Percentiles rank a stretch among this genome's conserved stretches.
These are phyloP conservation scores for Cercospora sojina DNA, from an alignment of 2,329 filamentous ascomycete genomes.

Conservation along the genomic window DNA sequence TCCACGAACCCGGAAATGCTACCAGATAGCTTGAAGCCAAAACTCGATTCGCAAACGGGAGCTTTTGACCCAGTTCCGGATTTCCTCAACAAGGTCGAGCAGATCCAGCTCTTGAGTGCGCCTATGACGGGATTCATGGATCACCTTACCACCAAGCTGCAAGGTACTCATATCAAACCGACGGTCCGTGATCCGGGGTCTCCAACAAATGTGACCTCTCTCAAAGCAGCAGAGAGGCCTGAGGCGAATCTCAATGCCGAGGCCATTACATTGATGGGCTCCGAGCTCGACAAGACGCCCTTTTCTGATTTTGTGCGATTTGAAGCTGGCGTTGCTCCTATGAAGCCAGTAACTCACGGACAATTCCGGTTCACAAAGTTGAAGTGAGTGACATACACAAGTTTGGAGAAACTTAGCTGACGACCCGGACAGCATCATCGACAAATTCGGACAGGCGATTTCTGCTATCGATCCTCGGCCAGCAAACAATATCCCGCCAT, in stretches of 20 bases:
- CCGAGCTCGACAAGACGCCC: constrained; percentile 7
- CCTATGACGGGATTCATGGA: neutral
- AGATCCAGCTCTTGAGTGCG: neutral
- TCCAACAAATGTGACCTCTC: neutral
- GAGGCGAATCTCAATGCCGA: neutral
- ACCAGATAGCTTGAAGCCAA: neutral
- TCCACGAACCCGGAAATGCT: neutral
- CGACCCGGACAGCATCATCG: neutral
- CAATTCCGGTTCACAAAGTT: constrained; percentile 50
- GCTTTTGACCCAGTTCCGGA: neutral
- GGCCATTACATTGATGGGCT: constrained; percentile 8
- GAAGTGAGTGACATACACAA: constrained; percentile 9
- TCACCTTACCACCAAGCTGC: neutral
- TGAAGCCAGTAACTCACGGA: constrained; percentile 52
- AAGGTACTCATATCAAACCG: constrained; percentile 15
- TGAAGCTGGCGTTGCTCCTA: constrained; percentile 30
- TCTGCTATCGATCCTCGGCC: neutral
- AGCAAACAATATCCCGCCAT: constrained; percentile 38
- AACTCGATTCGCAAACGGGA: neutral
- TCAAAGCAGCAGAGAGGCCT: neutral
- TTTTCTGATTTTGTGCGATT: constrained; percentile 2
- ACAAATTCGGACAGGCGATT: neutral
- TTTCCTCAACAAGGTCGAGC: neutral
- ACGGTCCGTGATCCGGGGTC: neutral
- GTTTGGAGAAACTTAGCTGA: neutral